Percentiles rank a stretch among this genome's conserved stretches.
phyloP scores from a whole-genome alignment of 805 yeast genomes.

The Ogataea methanolica region DNA sequence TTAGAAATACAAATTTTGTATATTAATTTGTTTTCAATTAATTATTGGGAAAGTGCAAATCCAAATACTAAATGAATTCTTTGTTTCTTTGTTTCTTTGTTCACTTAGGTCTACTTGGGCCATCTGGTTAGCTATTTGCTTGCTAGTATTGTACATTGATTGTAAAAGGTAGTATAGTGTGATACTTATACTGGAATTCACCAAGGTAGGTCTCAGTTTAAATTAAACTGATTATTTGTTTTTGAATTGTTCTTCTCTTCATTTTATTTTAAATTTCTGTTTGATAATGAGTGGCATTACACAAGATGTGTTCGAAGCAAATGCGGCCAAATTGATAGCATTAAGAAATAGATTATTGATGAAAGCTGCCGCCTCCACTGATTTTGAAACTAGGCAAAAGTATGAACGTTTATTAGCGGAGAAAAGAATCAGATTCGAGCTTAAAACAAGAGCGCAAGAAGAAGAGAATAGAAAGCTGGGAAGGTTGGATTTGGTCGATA shows the following conservation, averaged over 20 bases:
- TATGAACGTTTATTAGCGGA: slow-evolving; percentile 21
- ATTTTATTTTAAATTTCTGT: background rate
- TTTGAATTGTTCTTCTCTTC: background rate
- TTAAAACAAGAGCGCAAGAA: slow-evolving; percentile 10
- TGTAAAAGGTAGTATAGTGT: too few species aligned
- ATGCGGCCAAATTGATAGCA: slow-evolving; percentile 13
- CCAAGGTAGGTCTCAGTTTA: too few species aligned
- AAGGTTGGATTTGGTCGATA: slow-evolving; percentile 9
- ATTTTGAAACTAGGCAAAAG: slow-evolving; percentile 10
- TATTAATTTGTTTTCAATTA: too few species aligned
- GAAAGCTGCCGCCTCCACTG: slow-evolving; percentile 20
- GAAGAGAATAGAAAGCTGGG: slow-evolving; percentile 6
- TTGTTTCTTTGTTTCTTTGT: too few species aligned
- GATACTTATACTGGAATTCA: too few species aligned
- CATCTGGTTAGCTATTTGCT: too few species aligned
- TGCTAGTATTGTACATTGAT: too few species aligned
- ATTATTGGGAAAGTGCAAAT: too few species aligned
- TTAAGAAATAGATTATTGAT: slow-evolving; percentile 18
- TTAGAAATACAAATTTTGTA: too few species aligned
- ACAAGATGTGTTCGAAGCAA: slow-evolving; percentile 10
- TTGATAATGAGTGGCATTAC: background rate
- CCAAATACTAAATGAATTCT: too few species aligned
- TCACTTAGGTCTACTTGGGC: too few species aligned
- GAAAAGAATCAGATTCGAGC: slow-evolving; percentile 14
- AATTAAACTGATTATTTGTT: background rate